phyloP scores from a whole-genome alignment of 306 rosid species.

The Senna siamea region DNA sequence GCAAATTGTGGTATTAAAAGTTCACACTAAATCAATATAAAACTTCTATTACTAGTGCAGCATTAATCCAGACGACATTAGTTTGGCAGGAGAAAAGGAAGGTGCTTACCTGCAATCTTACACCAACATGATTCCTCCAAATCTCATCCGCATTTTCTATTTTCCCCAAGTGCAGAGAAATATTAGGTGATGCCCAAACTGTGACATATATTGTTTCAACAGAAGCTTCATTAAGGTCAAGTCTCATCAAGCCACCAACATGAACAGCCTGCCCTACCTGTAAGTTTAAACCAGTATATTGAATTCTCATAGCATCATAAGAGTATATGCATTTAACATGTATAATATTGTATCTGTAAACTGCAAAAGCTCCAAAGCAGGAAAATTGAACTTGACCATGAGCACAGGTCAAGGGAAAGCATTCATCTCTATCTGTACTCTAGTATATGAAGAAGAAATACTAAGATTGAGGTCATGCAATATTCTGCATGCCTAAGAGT shows the following conservation, averaged over 20 bases:
- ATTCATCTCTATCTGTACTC: not conserved
- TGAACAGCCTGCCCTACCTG: slow-evolving; percentile 87
- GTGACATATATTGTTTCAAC: slow-evolving; percentile 83
- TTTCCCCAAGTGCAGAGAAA: slow-evolving; percentile 91
- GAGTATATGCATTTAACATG: not conserved
- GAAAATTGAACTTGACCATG: not conserved
- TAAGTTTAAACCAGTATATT: slow-evolving; percentile 40
- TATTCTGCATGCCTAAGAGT: not conserved
- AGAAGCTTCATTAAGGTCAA: slow-evolving; percentile 75
- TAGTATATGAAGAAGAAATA: not conserved
- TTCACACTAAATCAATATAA: not conserved
- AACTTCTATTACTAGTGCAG: not conserved
- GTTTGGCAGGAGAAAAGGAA: slow-evolving; percentile 18
- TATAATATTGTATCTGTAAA: not conserved
- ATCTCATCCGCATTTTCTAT: slow-evolving; percentile 88
- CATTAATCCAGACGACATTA: slow-evolving; percentile 9
- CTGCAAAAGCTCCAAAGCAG: not conserved
- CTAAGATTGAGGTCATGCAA: not conserved
- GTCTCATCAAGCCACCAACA: slow-evolving; percentile 80
- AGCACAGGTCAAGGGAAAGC: not conserved
- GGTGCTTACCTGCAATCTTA: slow-evolving; percentile 75
- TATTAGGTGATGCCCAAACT: slow-evolving; percentile 83
- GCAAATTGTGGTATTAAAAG: slow-evolving; percentile 14
- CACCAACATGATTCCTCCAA: slow-evolving; percentile 79
- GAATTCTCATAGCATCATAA: slow-evolving; percentile 23